Evolutionary conservation across 768 basidiomycete species (phyloP).

Genomic region (Panaeolus papilionaceus): DNA sequence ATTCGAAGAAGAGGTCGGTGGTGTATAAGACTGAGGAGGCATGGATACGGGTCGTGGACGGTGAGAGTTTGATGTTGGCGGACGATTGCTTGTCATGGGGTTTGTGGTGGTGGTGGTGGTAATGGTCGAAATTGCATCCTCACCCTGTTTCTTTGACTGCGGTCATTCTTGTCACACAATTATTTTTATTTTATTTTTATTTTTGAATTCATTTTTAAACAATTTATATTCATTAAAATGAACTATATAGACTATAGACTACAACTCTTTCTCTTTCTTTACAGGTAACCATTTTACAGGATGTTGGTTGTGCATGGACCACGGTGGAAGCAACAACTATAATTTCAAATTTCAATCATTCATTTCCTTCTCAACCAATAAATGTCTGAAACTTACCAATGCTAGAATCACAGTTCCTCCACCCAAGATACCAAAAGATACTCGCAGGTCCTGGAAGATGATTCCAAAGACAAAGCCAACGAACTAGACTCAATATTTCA

Average conservation of each 20-base stretch:
- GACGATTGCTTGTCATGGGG: constrained; percentile 19
- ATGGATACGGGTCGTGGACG: constrained; percentile 75
- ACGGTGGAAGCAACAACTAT: constrained; percentile 71
- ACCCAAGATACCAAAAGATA: constrained; percentile 59
- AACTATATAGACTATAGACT: constrained; percentile 16
- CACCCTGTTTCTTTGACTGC: constrained; percentile 3
- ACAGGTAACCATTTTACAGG: constrained; percentile 66
- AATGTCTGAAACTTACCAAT: constrained; percentile 40
- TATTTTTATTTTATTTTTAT: constrained; percentile 4
- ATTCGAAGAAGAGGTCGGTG: constrained; percentile 22
- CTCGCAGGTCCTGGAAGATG: constrained; percentile 56
- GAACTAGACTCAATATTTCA: constrained; percentile 40
- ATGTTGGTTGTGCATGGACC: constrained; percentile 69
- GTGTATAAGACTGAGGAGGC: constrained; percentile 65
- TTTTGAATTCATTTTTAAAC: background rate
- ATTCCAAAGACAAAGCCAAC: constrained; percentile 65
- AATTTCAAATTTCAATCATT: constrained; percentile 11
- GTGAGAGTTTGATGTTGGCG: constrained; percentile 36
- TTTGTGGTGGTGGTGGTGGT: constrained; percentile 29
- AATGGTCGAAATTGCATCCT: constrained; percentile 15
- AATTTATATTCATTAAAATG: constrained; percentile 9
- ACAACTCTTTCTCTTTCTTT: constrained; percentile 33
- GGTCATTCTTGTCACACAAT: constrained; percentile 10
- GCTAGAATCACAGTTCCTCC: constrained; percentile 43
- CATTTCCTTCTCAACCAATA: background rate